These are phyloP conservation scores for Oryza glumipatula DNA, from an alignment of 176 grass and related monocot species.

Conservation along the genomic window DNA sequence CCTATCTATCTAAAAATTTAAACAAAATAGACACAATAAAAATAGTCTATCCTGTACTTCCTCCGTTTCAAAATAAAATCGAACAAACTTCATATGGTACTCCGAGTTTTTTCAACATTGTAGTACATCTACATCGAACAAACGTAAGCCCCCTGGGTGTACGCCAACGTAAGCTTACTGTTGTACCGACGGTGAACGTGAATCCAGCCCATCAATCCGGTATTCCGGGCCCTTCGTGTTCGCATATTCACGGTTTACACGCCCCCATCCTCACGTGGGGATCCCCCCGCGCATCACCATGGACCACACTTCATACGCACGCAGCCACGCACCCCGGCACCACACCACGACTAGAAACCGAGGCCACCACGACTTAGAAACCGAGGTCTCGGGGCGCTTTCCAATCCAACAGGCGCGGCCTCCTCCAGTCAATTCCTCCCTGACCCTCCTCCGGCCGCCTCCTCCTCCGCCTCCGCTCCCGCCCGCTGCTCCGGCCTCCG, in stretches of 20 bases:
- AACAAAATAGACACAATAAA: not conserved
- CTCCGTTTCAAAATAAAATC: too few species aligned
- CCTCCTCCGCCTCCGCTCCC: not conserved
- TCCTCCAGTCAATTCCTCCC: conserved; percentile 50
- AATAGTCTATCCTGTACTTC: too few species aligned
- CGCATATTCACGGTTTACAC: not conserved
- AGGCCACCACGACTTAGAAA: not conserved
- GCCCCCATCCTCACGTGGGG: not conserved
- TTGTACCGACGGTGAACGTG: not conserved
- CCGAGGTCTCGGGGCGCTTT: conserved; percentile 35
- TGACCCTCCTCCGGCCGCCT: not conserved
- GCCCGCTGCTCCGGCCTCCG: conserved; percentile 6
- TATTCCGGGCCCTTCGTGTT: not conserved
- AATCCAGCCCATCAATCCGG: not conserved
- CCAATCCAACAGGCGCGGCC: conserved; percentile 57
- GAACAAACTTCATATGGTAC: too few species aligned
- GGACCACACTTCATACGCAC: not conserved
- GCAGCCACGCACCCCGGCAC: not conserved
- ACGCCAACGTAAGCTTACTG: too few species aligned
- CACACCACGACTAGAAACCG: not conserved
- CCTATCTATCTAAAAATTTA: not conserved
- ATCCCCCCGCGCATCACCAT: not conserved
- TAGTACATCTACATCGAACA: too few species aligned
- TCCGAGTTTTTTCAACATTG: too few species aligned
- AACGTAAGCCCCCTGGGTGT: too few species aligned